These are phyloP conservation scores for Zelopaecilomyces penicillatus DNA, from an alignment of 2,329 filamentous ascomycete genomes.

Conservation along the genomic window DNA sequence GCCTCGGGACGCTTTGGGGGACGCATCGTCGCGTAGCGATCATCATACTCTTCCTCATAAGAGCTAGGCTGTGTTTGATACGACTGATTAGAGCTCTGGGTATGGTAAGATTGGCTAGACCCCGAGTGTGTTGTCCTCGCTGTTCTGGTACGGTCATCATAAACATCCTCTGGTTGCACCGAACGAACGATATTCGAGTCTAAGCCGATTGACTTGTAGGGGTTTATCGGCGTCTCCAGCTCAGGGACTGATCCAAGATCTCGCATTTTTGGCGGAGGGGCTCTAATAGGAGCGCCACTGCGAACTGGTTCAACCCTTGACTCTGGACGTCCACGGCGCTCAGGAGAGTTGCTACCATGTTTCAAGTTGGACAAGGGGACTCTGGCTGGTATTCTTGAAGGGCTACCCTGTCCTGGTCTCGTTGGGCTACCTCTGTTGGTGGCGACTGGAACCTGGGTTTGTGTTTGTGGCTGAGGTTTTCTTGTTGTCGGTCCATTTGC, in stretches of 20 bases:
- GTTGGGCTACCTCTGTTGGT: conserved; percentile 19
- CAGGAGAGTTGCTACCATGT: conserved; percentile 71
- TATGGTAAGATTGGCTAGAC: conserved; percentile 30
- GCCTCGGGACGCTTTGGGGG: conserved; percentile 32
- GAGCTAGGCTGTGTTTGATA: conserved; percentile 14
- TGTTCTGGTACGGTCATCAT: conserved; percentile 53
- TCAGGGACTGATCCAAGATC: conserved; percentile 53
- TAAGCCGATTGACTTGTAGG: conserved; percentile 40
- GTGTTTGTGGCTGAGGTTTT: conserved; percentile 16
- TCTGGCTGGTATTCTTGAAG: conserved; percentile 57
- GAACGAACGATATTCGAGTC: conserved; percentile 49
- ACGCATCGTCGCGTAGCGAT: conserved; percentile 35
- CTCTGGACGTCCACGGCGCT: conserved; percentile 46
- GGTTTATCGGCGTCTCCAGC: conserved; percentile 41
- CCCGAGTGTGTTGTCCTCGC: conserved; percentile 29
- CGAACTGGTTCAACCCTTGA: conserved; percentile 40
- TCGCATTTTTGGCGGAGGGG: conserved; percentile 87
- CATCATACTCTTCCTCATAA: conserved; percentile 20
- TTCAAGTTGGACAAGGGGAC: conserved; percentile 61
- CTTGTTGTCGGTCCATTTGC: conserved; percentile 25
- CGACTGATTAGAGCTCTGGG: conserved; percentile 4
- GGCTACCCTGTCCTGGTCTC: conserved; percentile 26
- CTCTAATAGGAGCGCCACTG: conserved; percentile 49
- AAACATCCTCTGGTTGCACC: conserved; percentile 73
- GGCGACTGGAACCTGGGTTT: conserved; percentile 7